Conservation (phyloP, 2,329 filamentous ascomycete genomes). For the Calonectria pseudoreteaudii region DNA sequence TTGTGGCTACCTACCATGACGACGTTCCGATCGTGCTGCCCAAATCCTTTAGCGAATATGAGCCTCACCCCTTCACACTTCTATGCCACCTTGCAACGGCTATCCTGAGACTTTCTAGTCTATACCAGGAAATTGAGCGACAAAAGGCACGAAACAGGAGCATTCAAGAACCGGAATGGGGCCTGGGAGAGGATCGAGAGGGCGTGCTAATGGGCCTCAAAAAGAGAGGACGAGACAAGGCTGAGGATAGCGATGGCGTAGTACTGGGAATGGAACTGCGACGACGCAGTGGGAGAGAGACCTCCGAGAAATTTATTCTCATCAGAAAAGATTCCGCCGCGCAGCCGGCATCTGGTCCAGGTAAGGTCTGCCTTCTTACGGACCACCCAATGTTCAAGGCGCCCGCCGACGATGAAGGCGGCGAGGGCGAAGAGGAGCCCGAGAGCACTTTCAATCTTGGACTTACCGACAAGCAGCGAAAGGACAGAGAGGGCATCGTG, state of each 20-base stretch:
- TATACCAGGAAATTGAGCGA: constrained; percentile 79
- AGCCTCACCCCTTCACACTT: constrained; percentile 77
- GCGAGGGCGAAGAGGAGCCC: constrained; percentile 64
- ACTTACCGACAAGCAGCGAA: constrained; percentile 89
- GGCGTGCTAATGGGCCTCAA: constrained; percentile 79
- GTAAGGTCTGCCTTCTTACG: constrained; percentile 71
- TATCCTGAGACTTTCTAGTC: constrained; percentile 78
- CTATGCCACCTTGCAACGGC: constrained; percentile 91
- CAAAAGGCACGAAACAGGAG: constrained; percentile 83
- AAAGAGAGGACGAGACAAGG: constrained; percentile 59
- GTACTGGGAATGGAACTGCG: constrained; percentile 90
- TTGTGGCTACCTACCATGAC: constrained; percentile 84
- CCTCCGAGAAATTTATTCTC: constrained; percentile 75
- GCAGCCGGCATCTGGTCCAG: constrained; percentile 32
- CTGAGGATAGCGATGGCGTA: constrained; percentile 58
- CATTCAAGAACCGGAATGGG: constrained; percentile 80
- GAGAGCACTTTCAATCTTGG: constrained; percentile 87
- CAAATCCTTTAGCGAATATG: constrained; percentile 62
- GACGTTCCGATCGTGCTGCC: constrained; percentile 75
- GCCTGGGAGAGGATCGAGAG: constrained; percentile 80
- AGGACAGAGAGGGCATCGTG: constrained; percentile 88
- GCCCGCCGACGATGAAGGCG: constrained; percentile 50
- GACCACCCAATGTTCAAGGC: constrained; percentile 79
- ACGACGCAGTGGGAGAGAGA: constrained; percentile 82
- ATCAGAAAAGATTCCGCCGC: constrained; percentile 42